Evolutionary conservation across 2,329 filamentous ascomycete species (phyloP).

Genomic region (Colletotrichum simmondsii): DNA sequence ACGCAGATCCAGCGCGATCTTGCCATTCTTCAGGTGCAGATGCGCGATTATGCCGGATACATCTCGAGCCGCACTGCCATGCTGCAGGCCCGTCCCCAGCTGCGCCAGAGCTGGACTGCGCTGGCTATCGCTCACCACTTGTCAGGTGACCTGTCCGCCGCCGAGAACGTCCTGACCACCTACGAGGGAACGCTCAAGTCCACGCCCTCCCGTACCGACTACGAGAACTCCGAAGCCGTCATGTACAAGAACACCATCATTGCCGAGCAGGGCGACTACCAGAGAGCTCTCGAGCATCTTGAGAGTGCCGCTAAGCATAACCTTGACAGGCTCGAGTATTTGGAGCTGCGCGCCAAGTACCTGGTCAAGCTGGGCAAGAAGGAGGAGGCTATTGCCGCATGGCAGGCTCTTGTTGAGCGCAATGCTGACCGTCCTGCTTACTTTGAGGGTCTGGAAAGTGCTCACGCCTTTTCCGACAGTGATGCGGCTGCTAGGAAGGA

Average conservation of each 20-base stretch:
- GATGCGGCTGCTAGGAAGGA: slow-evolving; percentile 75
- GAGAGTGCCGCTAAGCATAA: slow-evolving; percentile 81
- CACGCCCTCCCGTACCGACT: slow-evolving; percentile 79
- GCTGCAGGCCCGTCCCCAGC: slow-evolving; percentile 82
- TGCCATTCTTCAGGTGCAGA: slow-evolving; percentile 93
- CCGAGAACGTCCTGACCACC: slow-evolving; percentile 89
- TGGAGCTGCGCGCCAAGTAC: slow-evolving; percentile 90
- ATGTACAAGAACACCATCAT: slow-evolving; percentile 97
- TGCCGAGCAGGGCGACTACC: slow-evolving; percentile 84
- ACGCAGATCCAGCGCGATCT: slow-evolving; percentile 94
- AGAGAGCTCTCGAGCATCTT: slow-evolving; percentile 88
- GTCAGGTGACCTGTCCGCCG: slow-evolving; percentile 84
- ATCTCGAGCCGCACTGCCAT: slow-evolving; percentile 89
- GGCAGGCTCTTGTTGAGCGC: slow-evolving; percentile 82
- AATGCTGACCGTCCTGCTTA: slow-evolving; percentile 91
- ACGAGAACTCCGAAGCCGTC: slow-evolving; percentile 93
- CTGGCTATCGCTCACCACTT: slow-evolving; percentile 93
- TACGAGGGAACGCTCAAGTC: slow-evolving; percentile 94
- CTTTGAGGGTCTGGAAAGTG: slow-evolving; percentile 78
- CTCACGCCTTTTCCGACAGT: slow-evolving; percentile 48
- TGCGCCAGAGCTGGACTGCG: slow-evolving; percentile 97
- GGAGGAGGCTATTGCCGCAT: slow-evolving; percentile 84
- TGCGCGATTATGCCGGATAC: slow-evolving; percentile 95
- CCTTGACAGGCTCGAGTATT: slow-evolving; percentile 83
- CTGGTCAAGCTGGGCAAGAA: slow-evolving; percentile 80